phyloP scores from a whole-genome alignment of 768 basidiomycete species.

The Kwoniella sp. region DNA sequence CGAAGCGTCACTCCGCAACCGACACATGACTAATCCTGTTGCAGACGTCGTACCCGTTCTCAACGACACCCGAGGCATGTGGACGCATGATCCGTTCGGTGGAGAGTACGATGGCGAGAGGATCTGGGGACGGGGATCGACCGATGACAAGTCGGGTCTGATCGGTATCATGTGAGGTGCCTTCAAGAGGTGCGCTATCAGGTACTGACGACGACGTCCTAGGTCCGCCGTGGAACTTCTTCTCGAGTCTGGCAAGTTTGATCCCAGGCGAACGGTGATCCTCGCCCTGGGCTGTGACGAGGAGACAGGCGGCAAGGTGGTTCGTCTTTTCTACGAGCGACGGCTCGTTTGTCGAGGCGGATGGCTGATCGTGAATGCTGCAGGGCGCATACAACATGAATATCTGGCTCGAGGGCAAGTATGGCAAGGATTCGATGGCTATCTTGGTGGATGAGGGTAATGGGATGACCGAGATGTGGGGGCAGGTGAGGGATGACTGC shows the following conservation, averaged over 20 bases:
- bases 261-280: slow-evolving; percentile 37
- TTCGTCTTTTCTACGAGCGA: slow-evolving; percentile 38
- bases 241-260: slow-evolving; percentile 29
- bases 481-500: slow-evolving; percentile 16
- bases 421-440: slow-evolving; percentile 41
- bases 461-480: slow-evolving; percentile 29
- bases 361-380: background rate
- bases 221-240: slow-evolving; percentile 44
- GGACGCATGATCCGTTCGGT: slow-evolving; percentile 40
- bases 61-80: slow-evolving; percentile 27
- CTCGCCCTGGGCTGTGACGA: slow-evolving; percentile 45
- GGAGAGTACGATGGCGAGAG: slow-evolving; percentile 35
- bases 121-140: slow-evolving; percentile 48
- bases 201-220: background rate
- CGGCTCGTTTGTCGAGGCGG: background rate
- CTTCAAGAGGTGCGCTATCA: background rate
- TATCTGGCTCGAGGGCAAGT: slow-evolving; percentile 36
- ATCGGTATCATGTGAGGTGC: slow-evolving; percentile 42
- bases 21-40: background rate
- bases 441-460: slow-evolving; percentile 45
- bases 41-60: slow-evolving; percentile 47
- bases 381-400: slow-evolving; percentile 34
- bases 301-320: slow-evolving; percentile 44
- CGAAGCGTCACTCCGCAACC: background rate
- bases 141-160: slow-evolving; percentile 44